Base-by-base conservation (phyloP, 1,284 basidiomycete species). In the Xanthoconium separans region DNA sequence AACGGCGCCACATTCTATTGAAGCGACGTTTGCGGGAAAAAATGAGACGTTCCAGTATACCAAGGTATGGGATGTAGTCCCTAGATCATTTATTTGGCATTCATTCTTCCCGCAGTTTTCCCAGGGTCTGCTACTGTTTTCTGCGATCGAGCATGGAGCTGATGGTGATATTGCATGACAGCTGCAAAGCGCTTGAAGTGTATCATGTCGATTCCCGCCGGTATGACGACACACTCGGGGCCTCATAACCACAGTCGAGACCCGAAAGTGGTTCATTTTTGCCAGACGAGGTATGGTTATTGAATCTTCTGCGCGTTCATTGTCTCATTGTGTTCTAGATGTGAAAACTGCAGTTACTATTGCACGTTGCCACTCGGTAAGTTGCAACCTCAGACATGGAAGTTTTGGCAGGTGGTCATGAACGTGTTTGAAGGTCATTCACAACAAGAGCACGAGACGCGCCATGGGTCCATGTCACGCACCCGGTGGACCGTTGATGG, bases 291-390 rank as follows among this genome's bases (percentile, higher is more conserved):
- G 77, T 81, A 60, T 41, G 70, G 41, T 6, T 11, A 13, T 40
- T 3, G 7, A 36, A 9, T 15, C 5, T 36, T 46, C 2, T 11
- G 0, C n/a, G 3, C 1, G 13, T 7, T 0, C 85, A 84, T 39
- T 11, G 12, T 16, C 50, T 56, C n/a, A 61, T 9, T 2, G 0
- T 12, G 8, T 7, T 53, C 16, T 36, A 82, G 81, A 40, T 85
- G 84, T 54, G 72, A 74, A 1, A 73, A 75, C 42, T 85, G 82
- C 50, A 75, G 77, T 2, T 86, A 85, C 62, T 79, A 77, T 61
- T 86, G 84, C 58, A 84, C 76, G 0, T 62, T 83, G 4, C 82
- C 81, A 4, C 69, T 78, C 34, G 80, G 84, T 84, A 53, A 41
- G 63, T 45, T 54, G 8, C 20, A 22, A 22, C 4, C 22, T 4